These are phyloP conservation scores for Paecilomyces sp. DNA, from an alignment of 2,329 filamentous ascomycete genomes.

Conservation along the genomic window DNA sequence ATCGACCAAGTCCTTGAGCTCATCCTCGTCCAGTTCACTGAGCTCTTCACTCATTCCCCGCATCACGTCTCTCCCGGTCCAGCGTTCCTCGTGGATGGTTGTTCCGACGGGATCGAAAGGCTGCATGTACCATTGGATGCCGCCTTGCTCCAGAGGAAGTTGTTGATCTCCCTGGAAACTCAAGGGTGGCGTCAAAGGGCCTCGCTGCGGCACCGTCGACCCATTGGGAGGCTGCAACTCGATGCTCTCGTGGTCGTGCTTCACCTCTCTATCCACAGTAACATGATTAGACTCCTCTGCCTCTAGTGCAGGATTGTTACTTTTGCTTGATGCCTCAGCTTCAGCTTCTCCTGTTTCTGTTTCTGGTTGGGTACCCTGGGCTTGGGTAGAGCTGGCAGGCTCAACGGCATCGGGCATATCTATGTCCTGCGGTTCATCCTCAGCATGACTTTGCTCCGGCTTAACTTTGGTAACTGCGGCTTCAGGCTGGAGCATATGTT, in stretches of 20 bases:
- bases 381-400: neutral
- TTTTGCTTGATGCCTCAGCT: conserved; percentile 8
- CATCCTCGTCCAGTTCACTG: conserved; percentile 87
- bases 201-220: conserved; percentile 14
- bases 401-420: conserved; percentile 10
- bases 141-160: conserved; percentile 59
- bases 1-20: conserved; percentile 61
- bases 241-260: conserved; percentile 17
- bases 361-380: conserved; percentile 3
- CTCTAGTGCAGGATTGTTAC: conserved; percentile 18
- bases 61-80: conserved; percentile 64
- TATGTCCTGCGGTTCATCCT: conserved; percentile 6
- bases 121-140: conserved; percentile 81
- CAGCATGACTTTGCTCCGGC: conserved; percentile 9
- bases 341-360: conserved; percentile 6
- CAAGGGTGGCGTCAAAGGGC: conserved; percentile 33
- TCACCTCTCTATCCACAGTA: conserved; percentile 18
- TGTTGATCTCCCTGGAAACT: conserved; percentile 36
- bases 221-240: conserved; percentile 40
- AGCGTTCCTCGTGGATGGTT: conserved; percentile 68
- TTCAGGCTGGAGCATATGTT: conserved; percentile 10
- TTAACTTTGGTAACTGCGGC: conserved; percentile 12
- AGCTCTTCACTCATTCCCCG: conserved; percentile 75
- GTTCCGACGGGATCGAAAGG: conserved; percentile 74
- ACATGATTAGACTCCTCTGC: conserved; percentile 21